Evolutionary conservation across 192 early-diverging fungal genomes (phyloP).

Genomic region (Coemansia sp.): DNA sequence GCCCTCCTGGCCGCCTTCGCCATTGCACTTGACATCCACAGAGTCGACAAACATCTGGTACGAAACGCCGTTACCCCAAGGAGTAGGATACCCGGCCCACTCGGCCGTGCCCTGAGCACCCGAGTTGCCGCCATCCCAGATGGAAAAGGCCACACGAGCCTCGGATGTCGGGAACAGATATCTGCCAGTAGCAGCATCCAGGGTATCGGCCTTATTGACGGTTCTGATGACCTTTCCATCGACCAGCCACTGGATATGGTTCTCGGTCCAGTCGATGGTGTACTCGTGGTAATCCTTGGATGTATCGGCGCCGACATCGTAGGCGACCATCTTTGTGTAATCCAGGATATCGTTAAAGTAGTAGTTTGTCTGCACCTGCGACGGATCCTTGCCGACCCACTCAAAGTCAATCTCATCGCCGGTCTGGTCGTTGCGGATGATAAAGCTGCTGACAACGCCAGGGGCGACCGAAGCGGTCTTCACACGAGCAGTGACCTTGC

Average conservation of each 20-base stretch:
- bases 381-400: constrained; percentile 58
- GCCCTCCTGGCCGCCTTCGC: constrained; percentile 23
- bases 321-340: constrained; percentile 52
- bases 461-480: constrained; percentile 54
- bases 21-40: constrained; percentile 54
- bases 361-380: constrained; percentile 63
- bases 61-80: constrained; percentile 41
- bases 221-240: constrained; percentile 56
- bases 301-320: constrained; percentile 40
- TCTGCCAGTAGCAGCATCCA: constrained; percentile 26
- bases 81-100: constrained; percentile 62
- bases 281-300: constrained; percentile 57
- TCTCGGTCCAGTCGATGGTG: constrained; percentile 59
- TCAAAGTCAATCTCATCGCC: constrained; percentile 71
- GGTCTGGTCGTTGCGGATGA: constrained; percentile 48
- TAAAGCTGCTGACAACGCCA: constrained; percentile 61
- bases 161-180: constrained; percentile 55
- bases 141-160: constrained; percentile 57
- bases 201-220: constrained; percentile 51
- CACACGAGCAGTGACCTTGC: constrained; percentile 57
- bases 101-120: constrained; percentile 54
- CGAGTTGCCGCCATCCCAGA: constrained; percentile 66
- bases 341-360: constrained; percentile 57
- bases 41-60: constrained; percentile 59
- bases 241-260: constrained; percentile 58